Percentiles rank a stretch among this genome's conserved stretches.
These are phyloP conservation scores for Zymoseptoria tritici DNA, from an alignment of 2,329 filamentous ascomycete genomes.

Conservation along the genomic window DNA sequence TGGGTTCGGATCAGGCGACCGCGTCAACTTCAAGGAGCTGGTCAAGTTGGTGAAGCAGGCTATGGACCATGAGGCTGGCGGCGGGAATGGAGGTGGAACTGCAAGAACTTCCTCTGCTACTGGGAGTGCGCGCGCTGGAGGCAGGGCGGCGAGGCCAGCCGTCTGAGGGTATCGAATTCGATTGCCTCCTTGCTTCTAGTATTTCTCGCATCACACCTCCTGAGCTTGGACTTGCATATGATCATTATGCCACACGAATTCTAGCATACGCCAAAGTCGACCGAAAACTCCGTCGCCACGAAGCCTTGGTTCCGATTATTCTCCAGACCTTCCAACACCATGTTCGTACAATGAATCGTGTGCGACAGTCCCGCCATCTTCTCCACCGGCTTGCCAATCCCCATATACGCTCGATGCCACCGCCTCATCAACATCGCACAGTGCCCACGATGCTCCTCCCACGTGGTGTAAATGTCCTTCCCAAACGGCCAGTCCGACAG, in stretches of 20 bases:
- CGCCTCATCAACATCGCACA: not conserved
- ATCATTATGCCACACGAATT: not conserved
- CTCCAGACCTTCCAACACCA: not conserved
- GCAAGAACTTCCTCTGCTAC: not conserved
- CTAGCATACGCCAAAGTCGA: not conserved
- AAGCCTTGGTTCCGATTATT: not conserved
- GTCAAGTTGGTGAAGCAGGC: slow-evolving; percentile 19
- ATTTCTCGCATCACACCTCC: not conserved
- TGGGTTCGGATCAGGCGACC: slow-evolving; percentile 26
- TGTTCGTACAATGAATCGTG: not conserved
- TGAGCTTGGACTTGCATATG: not conserved
- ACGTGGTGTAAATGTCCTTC: no score
- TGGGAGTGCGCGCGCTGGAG: not conserved
- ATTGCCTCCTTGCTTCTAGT: no score
- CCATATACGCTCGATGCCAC: not conserved
- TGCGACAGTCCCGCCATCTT: not conserved
- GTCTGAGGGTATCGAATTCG: not conserved
- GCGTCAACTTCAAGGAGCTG: slow-evolving; percentile 23
- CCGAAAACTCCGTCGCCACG: not conserved
- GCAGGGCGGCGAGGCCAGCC: not conserved
- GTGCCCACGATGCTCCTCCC: no score
- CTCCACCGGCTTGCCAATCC: not conserved
- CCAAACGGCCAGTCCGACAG: no score
- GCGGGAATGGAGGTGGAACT: not conserved
- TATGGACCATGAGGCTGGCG: slow-evolving; percentile 13